These are phyloP conservation scores for Fagopyrum tataricum DNA, from an alignment of 148 eudicot genomes.

Conservation along the genomic window DNA sequence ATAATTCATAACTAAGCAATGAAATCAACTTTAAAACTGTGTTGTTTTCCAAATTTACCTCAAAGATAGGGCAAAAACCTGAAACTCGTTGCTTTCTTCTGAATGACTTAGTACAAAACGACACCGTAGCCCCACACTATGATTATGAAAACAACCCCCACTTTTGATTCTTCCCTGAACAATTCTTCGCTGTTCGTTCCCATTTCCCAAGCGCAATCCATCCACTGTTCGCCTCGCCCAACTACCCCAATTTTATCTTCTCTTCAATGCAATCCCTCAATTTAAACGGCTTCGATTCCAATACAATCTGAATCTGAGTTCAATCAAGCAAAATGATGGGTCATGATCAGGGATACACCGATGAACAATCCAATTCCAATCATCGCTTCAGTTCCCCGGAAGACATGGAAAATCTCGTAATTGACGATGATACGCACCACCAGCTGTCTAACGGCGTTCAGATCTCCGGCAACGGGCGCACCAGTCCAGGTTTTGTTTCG, in stretches of 20 bases:
- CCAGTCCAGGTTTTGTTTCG: constrained; percentile 18
- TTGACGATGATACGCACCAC: constrained; percentile 22
- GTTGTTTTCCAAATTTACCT: too few species aligned
- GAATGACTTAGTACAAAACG: neutral
- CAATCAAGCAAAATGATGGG: constrained; percentile 32
- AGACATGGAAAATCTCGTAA: constrained; percentile 39
- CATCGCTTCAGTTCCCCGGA: constrained; percentile 28
- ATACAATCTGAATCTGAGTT: neutral
- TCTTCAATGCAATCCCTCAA: too few species aligned
- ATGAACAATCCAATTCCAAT: constrained; percentile 21
- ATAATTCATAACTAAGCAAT: too few species aligned
- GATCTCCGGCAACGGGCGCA: constrained; percentile 32
- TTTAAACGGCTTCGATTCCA: too few species aligned
- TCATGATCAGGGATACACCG: constrained; percentile 24
- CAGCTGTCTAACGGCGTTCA: constrained; percentile 18
- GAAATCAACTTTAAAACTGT: too few species aligned
- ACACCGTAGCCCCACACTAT: neutral
- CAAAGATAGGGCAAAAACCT: too few species aligned
- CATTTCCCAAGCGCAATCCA: neutral
- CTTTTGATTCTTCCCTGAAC: neutral
- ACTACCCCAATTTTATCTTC: neutral
- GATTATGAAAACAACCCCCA: neutral
- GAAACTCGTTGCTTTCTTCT: neutral
- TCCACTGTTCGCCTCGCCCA: neutral
- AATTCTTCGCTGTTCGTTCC: neutral